Evolutionary conservation across 108 stramenopile species (phyloP).

Genomic region (Nannochloropsis oceanica): DNA sequence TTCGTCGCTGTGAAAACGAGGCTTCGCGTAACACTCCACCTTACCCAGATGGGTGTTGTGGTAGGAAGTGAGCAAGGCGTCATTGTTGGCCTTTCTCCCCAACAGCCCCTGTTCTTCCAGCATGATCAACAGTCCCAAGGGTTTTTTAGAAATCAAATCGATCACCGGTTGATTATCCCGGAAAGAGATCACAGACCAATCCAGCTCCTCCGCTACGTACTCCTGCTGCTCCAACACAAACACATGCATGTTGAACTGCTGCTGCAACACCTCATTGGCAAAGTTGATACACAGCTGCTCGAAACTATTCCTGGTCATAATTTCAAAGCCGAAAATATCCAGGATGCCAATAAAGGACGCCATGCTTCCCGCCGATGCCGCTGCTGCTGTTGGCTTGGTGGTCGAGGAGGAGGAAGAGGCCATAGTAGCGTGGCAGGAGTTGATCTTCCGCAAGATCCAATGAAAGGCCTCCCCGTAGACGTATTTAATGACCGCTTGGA

Average conservation of each 20-base stretch:
- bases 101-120: slow-evolving; percentile 47
- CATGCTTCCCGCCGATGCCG: background rate
- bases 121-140: slow-evolving; percentile 40
- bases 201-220: slow-evolving; percentile 76
- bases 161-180: slow-evolving; percentile 92
- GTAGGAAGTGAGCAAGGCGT: slow-evolving; percentile 24
- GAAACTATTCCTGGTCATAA: slow-evolving; percentile 39
- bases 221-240: slow-evolving; percentile 87
- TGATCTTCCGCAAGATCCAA: slow-evolving; percentile 39
- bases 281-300: slow-evolving; percentile 97
- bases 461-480: slow-evolving; percentile 37
- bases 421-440: slow-evolving; percentile 2
- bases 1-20: slow-evolving; percentile 64
- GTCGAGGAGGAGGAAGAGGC: background rate
- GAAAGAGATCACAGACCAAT: slow-evolving; percentile 62
- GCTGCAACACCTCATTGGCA: slow-evolving; percentile 94
- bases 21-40: slow-evolving; percentile 37
- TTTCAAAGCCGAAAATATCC: slow-evolving; percentile 98
- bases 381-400: slow-evolving; percentile 3
- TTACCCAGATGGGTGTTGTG: slow-evolving; percentile 25
- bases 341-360: slow-evolving; percentile 75
- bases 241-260: slow-evolving; percentile 95
- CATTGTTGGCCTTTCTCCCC: slow-evolving; percentile 39
- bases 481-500: slow-evolving; percentile 39
- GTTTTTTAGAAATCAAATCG: slow-evolving; percentile 76